Base-by-base conservation (phyloP, 257 asterid species). In the Nicotiana sylvestris region DNA sequence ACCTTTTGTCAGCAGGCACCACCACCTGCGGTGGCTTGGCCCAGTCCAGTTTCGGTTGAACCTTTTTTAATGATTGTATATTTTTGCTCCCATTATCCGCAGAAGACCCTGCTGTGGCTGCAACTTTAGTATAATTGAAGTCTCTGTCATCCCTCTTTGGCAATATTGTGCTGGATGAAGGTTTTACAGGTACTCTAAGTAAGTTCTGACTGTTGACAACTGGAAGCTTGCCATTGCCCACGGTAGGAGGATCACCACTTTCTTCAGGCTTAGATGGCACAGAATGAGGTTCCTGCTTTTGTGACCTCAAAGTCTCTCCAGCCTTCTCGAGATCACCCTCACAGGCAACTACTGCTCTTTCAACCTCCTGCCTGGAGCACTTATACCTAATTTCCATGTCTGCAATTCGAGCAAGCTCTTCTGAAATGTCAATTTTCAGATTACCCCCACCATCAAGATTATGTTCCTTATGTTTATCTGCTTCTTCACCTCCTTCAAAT, bases 251-350 rank as follows among this genome's bases (percentile, higher is more conserved):
- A 89, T 93, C 95, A 33, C 91, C 92, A 11, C 84, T 92, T 86
- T 90, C 96, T 80, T 91, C 97, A 5, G 92, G 92, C 89, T 88
- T 92, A 33, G 91, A 77, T 69, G 92, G 82, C 67, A 49, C 83
- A 82, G 90, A 74, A 60, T 88, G 90, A 18, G 90, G 86, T 74
- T 93, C 97, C 88, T 87, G 95, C 87, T 94, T 96, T 86, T 90
- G 98, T 21, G 86, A 81, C 86, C 90, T 89, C 88, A 96, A 79
- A 65, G 86, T 85, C 39, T 96, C 98, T 85, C 93, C 98, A 43
- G 99, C 98, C 88, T 88, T 91, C 29, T 92, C 94, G 46, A 96
- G 94, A 84, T 96, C 97, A 55, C 98, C 99, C 87, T 96, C 98
- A 25, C 91, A 91, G 68, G 97, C 80, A 64, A 96, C 98, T 80